Base-by-base conservation (phyloP, 345 rosid genomes). In the Eucalyptus polybractea region DNA sequence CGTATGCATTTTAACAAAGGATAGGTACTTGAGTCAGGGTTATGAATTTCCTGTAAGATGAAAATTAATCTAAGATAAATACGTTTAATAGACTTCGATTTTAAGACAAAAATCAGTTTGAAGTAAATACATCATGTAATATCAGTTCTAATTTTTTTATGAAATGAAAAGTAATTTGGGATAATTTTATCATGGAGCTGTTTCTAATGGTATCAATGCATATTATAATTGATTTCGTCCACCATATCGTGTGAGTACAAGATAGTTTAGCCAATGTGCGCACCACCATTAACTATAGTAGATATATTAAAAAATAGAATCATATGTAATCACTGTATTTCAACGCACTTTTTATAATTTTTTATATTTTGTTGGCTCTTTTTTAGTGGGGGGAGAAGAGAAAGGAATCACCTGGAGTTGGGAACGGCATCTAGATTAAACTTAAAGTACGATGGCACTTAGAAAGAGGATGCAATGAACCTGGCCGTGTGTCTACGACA, bases 101-200 rank as follows among this genome's bases (percentile, higher is more conserved):
- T 6, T 5, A 2, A 10, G 8, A 37, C 0, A 24, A 76, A 37
- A 76, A 76, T 37, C 2, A 37, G 0, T 37, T 1, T 2, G 2
- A 37, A 10, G 27, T 11, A 76, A 76, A 19, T 37, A 24, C 5
- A 37, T 72, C 3, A 3, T 9, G 2, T 10, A 33, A 0, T 27
- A 62, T 29, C 0, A 0, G 3, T 62, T 62, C 2, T 11, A 13
- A 5, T 1, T 29, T 62, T 27, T 62, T 33, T 17, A 33, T 4
- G 7, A 4, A 22, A 69, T 3, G 24, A 69, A 17, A 69, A 33
- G 7, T 7, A 19, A 22, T 9, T 69, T 17, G 1, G 1, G 80
- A 10, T 16, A 33, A 33, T 5, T 17, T 17, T 33, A 9, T 69
- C 7, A n/a, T 67, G 22, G 22, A 67, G 6, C 1, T 31, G 3